Evolutionary conservation across 192 early-diverging fungal genomes (phyloP).

Genomic region (Podila minutissima): DNA sequence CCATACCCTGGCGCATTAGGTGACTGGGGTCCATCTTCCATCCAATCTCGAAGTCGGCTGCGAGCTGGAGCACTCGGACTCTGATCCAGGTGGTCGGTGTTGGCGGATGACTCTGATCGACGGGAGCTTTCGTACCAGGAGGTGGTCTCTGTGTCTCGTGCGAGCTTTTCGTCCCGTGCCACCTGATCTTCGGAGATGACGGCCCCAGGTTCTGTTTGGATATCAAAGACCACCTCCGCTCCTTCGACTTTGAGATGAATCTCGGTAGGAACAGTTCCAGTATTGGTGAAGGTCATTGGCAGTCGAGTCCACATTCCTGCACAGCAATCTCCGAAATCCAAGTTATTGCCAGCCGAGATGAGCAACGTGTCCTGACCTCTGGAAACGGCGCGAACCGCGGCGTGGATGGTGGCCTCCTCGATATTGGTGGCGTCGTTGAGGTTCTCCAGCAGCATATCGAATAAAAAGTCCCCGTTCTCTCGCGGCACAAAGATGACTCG

Average conservation of each 20-base stretch:
- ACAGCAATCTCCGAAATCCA: constrained; percentile 96
- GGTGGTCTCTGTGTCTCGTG: constrained; percentile 31
- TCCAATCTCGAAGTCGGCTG: constrained; percentile 40
- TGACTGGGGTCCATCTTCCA: constrained; percentile 30
- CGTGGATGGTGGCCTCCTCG: constrained; percentile 82
- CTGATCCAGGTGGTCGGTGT: constrained; percentile 24
- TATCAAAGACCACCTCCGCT: constrained; percentile 67
- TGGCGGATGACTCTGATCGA: constrained; percentile 34
- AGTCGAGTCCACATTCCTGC: constrained; percentile 89
- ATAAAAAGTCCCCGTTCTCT: constrained; percentile 91
- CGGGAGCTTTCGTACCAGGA: constrained; percentile 37
- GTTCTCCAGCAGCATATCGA: constrained; percentile 92
- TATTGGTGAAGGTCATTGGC: constrained; percentile 83
- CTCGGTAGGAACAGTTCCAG: constrained; percentile 78
- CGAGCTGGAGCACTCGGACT: constrained; percentile 8
- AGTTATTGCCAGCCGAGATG: constrained; percentile 72
- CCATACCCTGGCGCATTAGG: constrained; percentile 12
- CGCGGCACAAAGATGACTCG: constrained; percentile 87
- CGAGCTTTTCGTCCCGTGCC: constrained; percentile 16
- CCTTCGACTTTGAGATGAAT: constrained; percentile 74
- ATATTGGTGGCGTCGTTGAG: constrained; percentile 87
- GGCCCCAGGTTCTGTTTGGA: constrained; percentile 50
- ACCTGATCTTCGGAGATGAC: constrained; percentile 6
- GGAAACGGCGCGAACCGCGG: constrained; percentile 76
- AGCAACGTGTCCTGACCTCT: constrained; percentile 75